A percentile compares a stretch with the other conserved stretches of the same genome.
phyloP scores from a whole-genome alignment of 83 land plant genomes.

The Larix sibirica region DNA sequence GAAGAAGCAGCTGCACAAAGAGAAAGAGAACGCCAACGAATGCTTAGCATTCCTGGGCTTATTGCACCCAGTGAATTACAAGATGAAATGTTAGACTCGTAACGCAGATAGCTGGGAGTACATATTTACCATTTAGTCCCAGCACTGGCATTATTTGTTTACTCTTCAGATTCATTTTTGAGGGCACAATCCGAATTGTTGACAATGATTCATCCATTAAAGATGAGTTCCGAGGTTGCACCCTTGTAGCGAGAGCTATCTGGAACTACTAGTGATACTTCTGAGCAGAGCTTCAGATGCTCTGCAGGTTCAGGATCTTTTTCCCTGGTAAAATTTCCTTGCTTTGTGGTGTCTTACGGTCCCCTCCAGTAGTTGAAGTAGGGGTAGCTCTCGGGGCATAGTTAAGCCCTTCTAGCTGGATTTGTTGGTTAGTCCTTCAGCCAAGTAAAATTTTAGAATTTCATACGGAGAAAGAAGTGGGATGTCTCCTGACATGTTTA shows the following conservation, averaged over 20 bases:
- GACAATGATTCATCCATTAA: background rate
- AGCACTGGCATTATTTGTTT: background rate
- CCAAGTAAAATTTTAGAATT: background rate
- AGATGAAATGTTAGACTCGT: slow-evolving; percentile 96
- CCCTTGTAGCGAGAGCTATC: background rate
- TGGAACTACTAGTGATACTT: slow-evolving; percentile 23
- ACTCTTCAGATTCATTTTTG: slow-evolving; percentile 1
- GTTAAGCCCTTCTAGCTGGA: background rate
- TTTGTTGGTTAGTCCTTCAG: background rate
- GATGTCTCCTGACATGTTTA: slow-evolving; percentile 3
- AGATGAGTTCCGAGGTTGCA: slow-evolving; percentile 16
- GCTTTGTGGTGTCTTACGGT: slow-evolving; percentile 4
- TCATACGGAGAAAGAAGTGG: background rate
- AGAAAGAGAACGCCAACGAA: slow-evolving; percentile 91
- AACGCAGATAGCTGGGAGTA: slow-evolving; percentile 4
- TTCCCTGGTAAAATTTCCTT: slow-evolving; percentile 13
- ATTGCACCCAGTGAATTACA: slow-evolving; percentile 95
- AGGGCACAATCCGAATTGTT: background rate
- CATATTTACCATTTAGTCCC: background rate
- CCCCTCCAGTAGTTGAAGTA: slow-evolving; percentile 30
- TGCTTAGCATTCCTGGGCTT: slow-evolving; percentile 94
- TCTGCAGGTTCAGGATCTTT: slow-evolving; percentile 26
- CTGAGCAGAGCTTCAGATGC: slow-evolving; percentile 16
- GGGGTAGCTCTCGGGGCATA: slow-evolving; percentile 22
- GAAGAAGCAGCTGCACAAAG: slow-evolving; percentile 96